A percentile compares a stretch with the other conserved stretches of the same genome.
phyloP scores from a whole-genome alignment of 768 basidiomycete species.

The Leccinum subgranulosum region DNA sequence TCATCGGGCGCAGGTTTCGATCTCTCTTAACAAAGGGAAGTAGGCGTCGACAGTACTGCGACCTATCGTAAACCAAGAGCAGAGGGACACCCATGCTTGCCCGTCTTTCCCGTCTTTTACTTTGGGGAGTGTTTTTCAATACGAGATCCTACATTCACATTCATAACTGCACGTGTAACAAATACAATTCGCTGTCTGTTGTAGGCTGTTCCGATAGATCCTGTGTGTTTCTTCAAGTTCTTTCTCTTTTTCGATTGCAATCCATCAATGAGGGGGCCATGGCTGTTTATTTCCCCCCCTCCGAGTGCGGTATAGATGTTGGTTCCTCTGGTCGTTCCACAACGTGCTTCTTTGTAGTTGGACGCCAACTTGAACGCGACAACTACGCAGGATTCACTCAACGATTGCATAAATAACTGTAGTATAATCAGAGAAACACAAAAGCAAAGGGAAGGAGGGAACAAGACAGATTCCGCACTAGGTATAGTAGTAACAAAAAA shows the following conservation, averaged over 20 bases:
- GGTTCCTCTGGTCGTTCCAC: constrained; percentile 27
- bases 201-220: constrained; percentile 16
- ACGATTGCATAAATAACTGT: constrained; percentile 48
- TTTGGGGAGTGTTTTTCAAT: background rate
- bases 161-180: constrained; percentile 6
- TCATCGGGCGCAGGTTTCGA: constrained; percentile 90
- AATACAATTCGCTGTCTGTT: background rate
- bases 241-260: background rate
- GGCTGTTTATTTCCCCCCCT: constrained; percentile 15
- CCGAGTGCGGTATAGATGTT: constrained; percentile 31
- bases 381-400: constrained; percentile 70
- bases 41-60: too few relatives aligned
- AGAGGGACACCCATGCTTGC: too few relatives aligned
- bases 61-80: too few relatives aligned
- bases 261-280: background rate
- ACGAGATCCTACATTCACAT: background rate
- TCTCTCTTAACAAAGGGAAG: constrained; percentile 56
- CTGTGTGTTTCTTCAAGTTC: background rate
- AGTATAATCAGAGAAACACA: too few relatives aligned
- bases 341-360: constrained; percentile 68
- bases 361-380: constrained; percentile 87
- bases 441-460: too few relatives aligned
- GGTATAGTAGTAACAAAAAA: too few relatives aligned
- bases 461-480: too few relatives aligned
- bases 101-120: background rate